Evolutionary conservation across 1,284 basidiomycete species (phyloP).

Genomic region (Phlebopus sp.): DNA sequence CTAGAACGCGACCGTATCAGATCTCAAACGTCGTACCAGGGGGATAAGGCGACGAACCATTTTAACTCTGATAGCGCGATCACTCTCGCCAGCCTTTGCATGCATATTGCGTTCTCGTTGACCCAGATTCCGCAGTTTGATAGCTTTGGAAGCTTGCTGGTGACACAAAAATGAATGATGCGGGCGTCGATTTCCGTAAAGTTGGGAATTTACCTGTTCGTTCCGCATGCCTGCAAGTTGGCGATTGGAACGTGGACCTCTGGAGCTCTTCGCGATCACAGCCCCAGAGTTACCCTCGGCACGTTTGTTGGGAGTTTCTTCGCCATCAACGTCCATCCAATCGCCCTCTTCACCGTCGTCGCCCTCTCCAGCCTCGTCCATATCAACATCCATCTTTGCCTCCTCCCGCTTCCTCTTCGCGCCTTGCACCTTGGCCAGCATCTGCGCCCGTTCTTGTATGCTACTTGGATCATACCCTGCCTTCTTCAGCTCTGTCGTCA

Average conservation of each 20-base stretch:
- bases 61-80: slow-evolving; percentile 77
- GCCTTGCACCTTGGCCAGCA: slow-evolving; percentile 77
- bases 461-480: slow-evolving; percentile 88
- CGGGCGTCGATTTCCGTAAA: not conserved
- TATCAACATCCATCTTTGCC: slow-evolving; percentile 47
- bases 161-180: not conserved
- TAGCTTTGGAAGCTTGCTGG: slow-evolving; percentile 77
- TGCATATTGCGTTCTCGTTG: slow-evolving; percentile 84
- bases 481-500: slow-evolving; percentile 78
- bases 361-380: slow-evolving; percentile 50
- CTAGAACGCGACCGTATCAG: slow-evolving; percentile 36
- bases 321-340: slow-evolving; percentile 71
- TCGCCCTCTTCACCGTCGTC: slow-evolving; percentile 41
- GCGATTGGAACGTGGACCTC: slow-evolving; percentile 69
- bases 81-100: slow-evolving; percentile 87
- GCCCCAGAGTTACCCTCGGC: slow-evolving; percentile 63
- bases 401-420: slow-evolving; percentile 70
- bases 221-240: slow-evolving; percentile 79
- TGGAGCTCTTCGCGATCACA: slow-evolving; percentile 47
- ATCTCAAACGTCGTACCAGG: slow-evolving; percentile 3
- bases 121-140: slow-evolving; percentile 78
- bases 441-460: slow-evolving; percentile 84
- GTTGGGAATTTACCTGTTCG: slow-evolving; percentile 49
- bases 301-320: slow-evolving; percentile 55
- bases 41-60: slow-evolving; percentile 57